Base-by-base conservation (phyloP, 2,329 filamentous ascomycete genomes). In the Penicillium sp. region DNA sequence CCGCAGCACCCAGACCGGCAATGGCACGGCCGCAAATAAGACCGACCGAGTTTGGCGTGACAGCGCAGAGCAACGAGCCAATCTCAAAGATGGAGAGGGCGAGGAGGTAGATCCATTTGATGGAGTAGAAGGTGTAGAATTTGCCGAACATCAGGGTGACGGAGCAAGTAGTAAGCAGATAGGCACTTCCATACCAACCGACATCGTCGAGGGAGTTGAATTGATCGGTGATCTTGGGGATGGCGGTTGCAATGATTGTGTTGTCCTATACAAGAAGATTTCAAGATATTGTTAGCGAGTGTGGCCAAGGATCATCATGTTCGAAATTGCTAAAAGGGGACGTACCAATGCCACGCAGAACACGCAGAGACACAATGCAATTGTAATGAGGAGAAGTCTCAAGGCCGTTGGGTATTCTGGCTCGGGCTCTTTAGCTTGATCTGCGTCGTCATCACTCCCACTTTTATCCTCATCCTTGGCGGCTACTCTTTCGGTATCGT, bases 111-210 rank as follows among this genome's bases (percentile, higher is more conserved):
- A 76, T 73, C 76, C 75, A 79, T 70, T 83, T 83, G 49, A 78
- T 69, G 4, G 75, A 72, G 65, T 77, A 81, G 69, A 79, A 78
- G 0, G 74, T 78, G 68, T 81, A 82, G 1, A 82, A 59, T 64
- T 78, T 78, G 30, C 81, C 81, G 53, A 79, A 81, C 6, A 76
- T 71, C 19, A 82, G 68, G 38, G 78, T 77, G 58, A 82, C 76
- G 4, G 78, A 73, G 61, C 77, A 78, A 5, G 73, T 76, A 1
- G 80, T 81, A 24, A 83, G 69, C 8, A 82, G 69, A 63, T 81
- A 81, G 3, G 79, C 73, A 47, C 76, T 79, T 30, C 79, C 79
- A 62, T 84, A 83, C 81, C 82, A 84, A 35, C 80, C 80, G 7
- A 84, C 76, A 59, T 83, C 81, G 5, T 75, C 71, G 38, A 82